A percentile compares a stretch with the other conserved stretches of the same genome.
Evolutionary conservation across 345 rosid genomes (phyloP).

Genomic region (Pistacia integerrima): DNA sequence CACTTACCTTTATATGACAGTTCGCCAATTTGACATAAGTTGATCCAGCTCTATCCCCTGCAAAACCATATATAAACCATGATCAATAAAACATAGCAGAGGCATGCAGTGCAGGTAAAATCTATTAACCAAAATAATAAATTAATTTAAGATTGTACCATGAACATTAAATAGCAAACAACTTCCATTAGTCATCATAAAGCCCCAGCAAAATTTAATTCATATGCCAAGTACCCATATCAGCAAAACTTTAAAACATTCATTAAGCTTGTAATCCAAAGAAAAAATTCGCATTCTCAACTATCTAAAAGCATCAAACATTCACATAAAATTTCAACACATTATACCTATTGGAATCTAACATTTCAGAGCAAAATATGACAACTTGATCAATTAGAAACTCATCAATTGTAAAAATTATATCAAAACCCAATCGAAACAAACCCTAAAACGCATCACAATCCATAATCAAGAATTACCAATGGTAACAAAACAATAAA

Average conservation of each 20-base stretch:
- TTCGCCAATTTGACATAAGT: constrained; percentile 69
- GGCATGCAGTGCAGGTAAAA: neutral
- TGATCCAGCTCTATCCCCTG: constrained; percentile 88
- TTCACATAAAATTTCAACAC: neutral
- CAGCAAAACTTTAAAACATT: neutral
- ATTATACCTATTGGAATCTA: neutral
- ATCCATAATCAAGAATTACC: neutral
- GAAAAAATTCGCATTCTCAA: neutral
- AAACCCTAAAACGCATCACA: neutral
- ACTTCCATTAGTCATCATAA: neutral
- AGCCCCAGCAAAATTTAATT: neutral
- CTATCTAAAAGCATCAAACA: neutral
- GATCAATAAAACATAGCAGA: neutral
- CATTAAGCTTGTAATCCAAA: neutral
- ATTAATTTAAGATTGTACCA: neutral
- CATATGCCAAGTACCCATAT: neutral
- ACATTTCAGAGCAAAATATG: too few relatives aligned
- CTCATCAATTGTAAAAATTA: neutral
- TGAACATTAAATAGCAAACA: neutral
- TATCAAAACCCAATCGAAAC: neutral
- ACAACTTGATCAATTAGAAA: constrained; percentile 3
- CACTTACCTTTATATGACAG: constrained; percentile 68
- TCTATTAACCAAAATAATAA: neutral
- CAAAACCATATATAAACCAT: constrained; percentile 21
- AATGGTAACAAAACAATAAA: neutral